phyloP scores from a whole-genome alignment of 768 basidiomycete genomes.

The Hypholoma fasciculare region DNA sequence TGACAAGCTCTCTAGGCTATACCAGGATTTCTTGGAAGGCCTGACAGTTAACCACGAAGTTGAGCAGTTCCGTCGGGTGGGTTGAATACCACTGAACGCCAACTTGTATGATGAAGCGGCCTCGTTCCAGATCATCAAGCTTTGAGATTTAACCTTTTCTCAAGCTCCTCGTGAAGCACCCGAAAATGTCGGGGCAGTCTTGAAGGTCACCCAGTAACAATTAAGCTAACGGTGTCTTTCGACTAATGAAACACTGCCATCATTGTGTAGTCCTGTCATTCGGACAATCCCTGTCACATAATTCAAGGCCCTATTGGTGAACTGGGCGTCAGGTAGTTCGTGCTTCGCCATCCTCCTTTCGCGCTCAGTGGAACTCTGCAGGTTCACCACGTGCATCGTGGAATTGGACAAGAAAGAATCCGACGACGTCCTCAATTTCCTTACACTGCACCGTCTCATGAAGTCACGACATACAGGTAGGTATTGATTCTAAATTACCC shows the following conservation, averaged over 20 bases:
- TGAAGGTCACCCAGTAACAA: conserved; percentile 51
- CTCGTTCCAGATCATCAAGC: conserved; percentile 27
- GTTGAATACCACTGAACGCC: neutral
- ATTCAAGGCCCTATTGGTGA: conserved; percentile 57
- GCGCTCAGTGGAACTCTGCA: conserved; percentile 12
- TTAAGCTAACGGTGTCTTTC: neutral
- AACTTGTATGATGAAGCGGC: neutral
- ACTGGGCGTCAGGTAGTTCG: conserved; percentile 35
- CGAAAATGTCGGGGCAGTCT: conserved; percentile 45
- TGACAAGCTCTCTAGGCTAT: conserved; percentile 57
- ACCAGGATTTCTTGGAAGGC: conserved; percentile 54
- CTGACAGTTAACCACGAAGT: conserved; percentile 56
- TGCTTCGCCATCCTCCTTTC: neutral
- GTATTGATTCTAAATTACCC: neutral
- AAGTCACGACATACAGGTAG: conserved; percentile 55
- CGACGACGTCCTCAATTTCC: conserved; percentile 45
- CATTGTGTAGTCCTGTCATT: conserved; percentile 41
- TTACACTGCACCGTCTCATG: conserved; percentile 51
- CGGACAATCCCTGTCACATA: conserved; percentile 62
- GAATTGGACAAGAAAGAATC: conserved; percentile 57
- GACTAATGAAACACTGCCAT: neutral
- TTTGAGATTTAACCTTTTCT: conserved; percentile 27
- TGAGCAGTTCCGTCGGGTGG: conserved; percentile 39
- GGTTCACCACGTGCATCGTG: conserved; percentile 56
- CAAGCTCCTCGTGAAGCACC: conserved; percentile 50